These are phyloP conservation scores for Multifurca ochricompacta DNA, from an alignment of 768 basidiomycete species.

Conservation along the genomic window DNA sequence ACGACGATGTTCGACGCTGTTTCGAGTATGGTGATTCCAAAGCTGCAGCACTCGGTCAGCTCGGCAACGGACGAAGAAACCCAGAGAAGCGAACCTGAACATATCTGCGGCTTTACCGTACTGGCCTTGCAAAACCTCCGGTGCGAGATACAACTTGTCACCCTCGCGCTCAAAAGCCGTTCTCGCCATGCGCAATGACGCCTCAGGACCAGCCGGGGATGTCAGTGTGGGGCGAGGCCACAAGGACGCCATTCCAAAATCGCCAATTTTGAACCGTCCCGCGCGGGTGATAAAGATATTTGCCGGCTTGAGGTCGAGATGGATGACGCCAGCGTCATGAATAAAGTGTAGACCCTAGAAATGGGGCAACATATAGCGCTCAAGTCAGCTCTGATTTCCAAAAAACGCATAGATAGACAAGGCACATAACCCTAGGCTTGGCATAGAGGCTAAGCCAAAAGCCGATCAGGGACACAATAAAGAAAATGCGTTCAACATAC, in stretches of 20 bases:
- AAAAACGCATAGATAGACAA: background rate
- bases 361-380: conserved; percentile 5
- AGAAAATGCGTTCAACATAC: conserved; percentile 41
- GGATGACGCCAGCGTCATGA: conserved; percentile 81
- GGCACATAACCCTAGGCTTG: background rate
- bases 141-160: conserved; percentile 94
- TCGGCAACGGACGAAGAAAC: background rate
- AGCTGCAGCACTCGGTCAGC: conserved; percentile 37
- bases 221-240: conserved; percentile 59
- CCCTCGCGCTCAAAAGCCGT: conserved; percentile 88
- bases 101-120: conserved; percentile 95
- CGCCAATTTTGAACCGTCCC: conserved; percentile 92
- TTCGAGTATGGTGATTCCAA: conserved; percentile 95
- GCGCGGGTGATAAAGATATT: conserved; percentile 87
- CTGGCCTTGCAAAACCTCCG: conserved; percentile 85
- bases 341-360: conserved; percentile 81
- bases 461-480: conserved; percentile 17
- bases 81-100: conserved; percentile 59
- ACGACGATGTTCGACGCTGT: conserved; percentile 93
- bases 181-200: conserved; percentile 9
- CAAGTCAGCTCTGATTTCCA: conserved; percentile 22
- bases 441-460: conserved; percentile 23
- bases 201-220: conserved; percentile 20
- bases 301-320: conserved; percentile 95
- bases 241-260: conserved; percentile 96